These are phyloP conservation scores for Rutstroemia sydowiana DNA, from an alignment of 2,329 filamentous ascomycete species.

Conservation along the genomic window DNA sequence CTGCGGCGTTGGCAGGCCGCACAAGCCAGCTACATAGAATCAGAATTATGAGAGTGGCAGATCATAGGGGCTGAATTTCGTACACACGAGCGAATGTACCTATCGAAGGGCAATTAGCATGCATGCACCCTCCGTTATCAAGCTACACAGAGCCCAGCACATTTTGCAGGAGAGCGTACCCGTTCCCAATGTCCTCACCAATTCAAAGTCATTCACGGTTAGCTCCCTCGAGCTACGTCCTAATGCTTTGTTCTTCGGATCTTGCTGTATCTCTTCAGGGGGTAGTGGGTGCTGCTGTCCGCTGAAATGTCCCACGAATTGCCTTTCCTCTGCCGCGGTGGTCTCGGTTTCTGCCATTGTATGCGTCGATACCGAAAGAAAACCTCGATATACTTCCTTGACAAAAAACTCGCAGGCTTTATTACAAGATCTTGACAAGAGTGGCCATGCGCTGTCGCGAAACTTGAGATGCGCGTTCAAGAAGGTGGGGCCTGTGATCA, in stretches of 20 bases:
- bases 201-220: conserved; percentile 55
- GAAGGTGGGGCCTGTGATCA: conserved; percentile 4
- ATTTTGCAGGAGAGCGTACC: conserved; percentile 39
- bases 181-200: conserved; percentile 70
- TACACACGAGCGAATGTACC: conserved; percentile 72
- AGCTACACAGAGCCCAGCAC: conserved; percentile 5
- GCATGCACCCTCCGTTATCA: conserved; percentile 1
- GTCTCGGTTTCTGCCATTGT: conserved; percentile 3
- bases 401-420: neutral
- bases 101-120: conserved; percentile 28
- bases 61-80: conserved; percentile 2
- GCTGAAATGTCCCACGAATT: conserved; percentile 23
- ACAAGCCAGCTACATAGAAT: conserved; percentile 50
- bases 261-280: conserved; percentile 21
- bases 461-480: neutral
- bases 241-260: conserved; percentile 24
- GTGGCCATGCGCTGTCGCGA: conserved; percentile 9
- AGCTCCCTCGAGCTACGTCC: conserved; percentile 27
- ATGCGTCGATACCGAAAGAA: neutral
- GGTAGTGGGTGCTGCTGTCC: conserved; percentile 17
- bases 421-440: conserved; percentile 3
- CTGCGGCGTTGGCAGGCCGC: conserved; percentile 47
- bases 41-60: conserved; percentile 3
- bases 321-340: conserved; percentile 19
- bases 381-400: neutral